Base-by-base conservation (phyloP, 805 yeast genomes). In the Huiozyma naganishii region DNA sequence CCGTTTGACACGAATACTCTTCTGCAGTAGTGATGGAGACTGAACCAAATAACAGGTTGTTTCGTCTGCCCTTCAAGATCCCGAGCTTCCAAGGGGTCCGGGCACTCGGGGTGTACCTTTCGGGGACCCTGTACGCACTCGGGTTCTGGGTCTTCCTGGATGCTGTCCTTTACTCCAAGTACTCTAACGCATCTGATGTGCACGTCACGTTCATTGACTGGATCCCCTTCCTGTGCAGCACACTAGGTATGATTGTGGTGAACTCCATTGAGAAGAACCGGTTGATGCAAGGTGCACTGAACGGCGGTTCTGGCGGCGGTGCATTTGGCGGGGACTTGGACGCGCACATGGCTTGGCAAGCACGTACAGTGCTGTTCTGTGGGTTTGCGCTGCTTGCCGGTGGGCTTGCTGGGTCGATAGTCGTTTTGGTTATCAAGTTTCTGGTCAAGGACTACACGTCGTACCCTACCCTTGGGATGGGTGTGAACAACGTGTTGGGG, bases 331-430 rank as follows among this genome's bases (percentile, higher is more conserved):
- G 57, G 12, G 58, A 57, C 36, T 56, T 72, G 41, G 71, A 68
- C 32, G 67, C 71, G 23, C 58, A 75, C 10, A 80, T 84, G 42
- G 86, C 89, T 35, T 89, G 97, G 95, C 95, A 89, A 50, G 97
- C 97, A 11, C 74, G 96, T 54, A 79, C 89, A 33, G 80, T 94
- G 11, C 70, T 92, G 43, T 92, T 92, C 60, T 69, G 87, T 53
- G 99, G 99, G 7, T 92, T 92, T 62, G 83, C 96, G 4, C 70
- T 90, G 39, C 71, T 92, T 44, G 95, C 97, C 1, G 92, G 96
- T 44, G 97, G 98, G 0, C 67, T 92, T 47, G 87, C 95, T 13
- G 97, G 97, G 1, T 80, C 92, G 2, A 76, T 92, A 52, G 86
- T 88, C 58, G 94, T 92, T 12, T 72, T 92, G 48, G 83, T 89